These are phyloP conservation scores for Blastomyces silverae DNA, from an alignment of 2,329 filamentous ascomycete genomes.

Conservation along the genomic window DNA sequence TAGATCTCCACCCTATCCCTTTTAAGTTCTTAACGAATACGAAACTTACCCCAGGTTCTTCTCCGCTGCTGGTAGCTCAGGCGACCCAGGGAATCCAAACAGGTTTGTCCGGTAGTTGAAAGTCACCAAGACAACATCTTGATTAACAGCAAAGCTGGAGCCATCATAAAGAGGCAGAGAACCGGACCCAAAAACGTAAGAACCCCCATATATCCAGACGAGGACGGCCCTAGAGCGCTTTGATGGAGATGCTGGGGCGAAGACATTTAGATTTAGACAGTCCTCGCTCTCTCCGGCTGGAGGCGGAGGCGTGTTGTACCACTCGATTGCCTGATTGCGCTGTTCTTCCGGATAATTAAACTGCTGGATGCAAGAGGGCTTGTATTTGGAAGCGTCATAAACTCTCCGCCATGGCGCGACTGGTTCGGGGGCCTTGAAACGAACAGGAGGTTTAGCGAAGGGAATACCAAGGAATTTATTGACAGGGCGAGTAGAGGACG, in stretches of 20 bases:
- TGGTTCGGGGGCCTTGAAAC: constrained; percentile 26
- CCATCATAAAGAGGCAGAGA: constrained; percentile 26
- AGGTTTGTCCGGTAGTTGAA: constrained; percentile 32
- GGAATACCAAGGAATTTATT: constrained; percentile 31
- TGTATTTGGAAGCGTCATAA: constrained; percentile 26
- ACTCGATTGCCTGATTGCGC: constrained; percentile 27
- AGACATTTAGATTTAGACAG: constrained; percentile 33
- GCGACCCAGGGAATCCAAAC: constrained; percentile 40
- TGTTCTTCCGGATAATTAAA: constrained; percentile 26
- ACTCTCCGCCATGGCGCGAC: constrained; percentile 17
- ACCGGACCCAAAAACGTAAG: constrained; percentile 23
- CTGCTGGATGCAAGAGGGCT: constrained; percentile 25
- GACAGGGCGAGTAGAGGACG: constrained; percentile 23
- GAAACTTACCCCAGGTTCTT: constrained; percentile 20
- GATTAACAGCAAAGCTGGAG: constrained; percentile 27
- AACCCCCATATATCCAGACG: constrained; percentile 30
- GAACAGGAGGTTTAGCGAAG: constrained; percentile 26
- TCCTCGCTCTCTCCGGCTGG: constrained; percentile 29
- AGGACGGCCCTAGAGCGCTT: constrained; percentile 26
- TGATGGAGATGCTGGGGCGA: constrained; percentile 19
- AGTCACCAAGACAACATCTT: constrained; percentile 30
- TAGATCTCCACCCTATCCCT: constrained; percentile 7
- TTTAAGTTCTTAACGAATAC: not conserved
- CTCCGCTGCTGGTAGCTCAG: constrained; percentile 30
- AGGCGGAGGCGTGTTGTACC: constrained; percentile 23